Evolutionary conservation across 2,329 filamentous ascomycete genomes (phyloP), one percentile per base, ranked within the genome.

Genomic region (Colletotrichum sansevieriae): DNA sequence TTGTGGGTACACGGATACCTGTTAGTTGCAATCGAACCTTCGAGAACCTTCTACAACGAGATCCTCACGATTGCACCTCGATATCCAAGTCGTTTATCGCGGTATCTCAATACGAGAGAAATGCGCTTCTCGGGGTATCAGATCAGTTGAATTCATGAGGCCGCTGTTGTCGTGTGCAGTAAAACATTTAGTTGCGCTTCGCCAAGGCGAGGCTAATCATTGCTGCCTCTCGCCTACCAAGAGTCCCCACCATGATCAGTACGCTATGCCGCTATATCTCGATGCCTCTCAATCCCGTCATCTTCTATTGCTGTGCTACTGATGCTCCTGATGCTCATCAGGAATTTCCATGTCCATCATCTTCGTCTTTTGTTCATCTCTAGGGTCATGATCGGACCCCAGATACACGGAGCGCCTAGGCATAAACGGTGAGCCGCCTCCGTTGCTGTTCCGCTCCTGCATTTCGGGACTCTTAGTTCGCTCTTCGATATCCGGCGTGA

Each of bases 391-490:
- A 41, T 41, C 62, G 41, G 43, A 33, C 46, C 52, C 52, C 20
- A 55, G 18, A 15, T 68, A 49, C 25, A 49, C 67, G 1, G 66
- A 67, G 11, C 72, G 67, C 12, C 71, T 73, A 20, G 71, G 64
- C 25, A 79, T 66, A 44, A 79, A 76, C 7, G 75, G 73, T 5
- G 71, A 71, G 12, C 71, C 51, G 46, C 39, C 61, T 20, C 54
- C 61, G 9, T 73, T 72, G 22, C 74, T 74, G 41, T 71, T 70
- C 35, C 80, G 78, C 70, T 84, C 82, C 71, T 82, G 80, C 83
- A 84, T 84, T 72, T 84, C 83, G 0, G 83, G 82, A n/a, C 70
- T 74, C 58, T 76, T 78, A 10, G 67, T n/a, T 13, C 60, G 69
- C 15, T 66, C 65, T 25, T 70, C 65, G 18, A 56, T 10, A 47